Evolutionary conservation across 345 rosid species (phyloP).

Genomic region (Noccaea bulbosa): DNA sequence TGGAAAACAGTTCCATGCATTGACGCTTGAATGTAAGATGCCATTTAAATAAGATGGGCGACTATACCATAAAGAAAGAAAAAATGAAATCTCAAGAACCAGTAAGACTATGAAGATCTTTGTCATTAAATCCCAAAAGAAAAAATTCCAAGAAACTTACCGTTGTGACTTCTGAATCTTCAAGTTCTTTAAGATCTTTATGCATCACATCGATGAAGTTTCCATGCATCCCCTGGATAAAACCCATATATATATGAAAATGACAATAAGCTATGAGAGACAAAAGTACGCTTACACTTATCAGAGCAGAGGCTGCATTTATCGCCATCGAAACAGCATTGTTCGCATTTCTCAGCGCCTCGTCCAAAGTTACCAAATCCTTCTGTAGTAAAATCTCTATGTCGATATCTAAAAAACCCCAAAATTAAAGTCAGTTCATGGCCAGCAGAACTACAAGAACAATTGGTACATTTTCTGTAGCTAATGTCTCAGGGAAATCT

Average conservation of each 20-base stretch:
- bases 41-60: neutral
- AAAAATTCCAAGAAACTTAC: conserved; percentile 47
- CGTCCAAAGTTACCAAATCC: conserved; percentile 84
- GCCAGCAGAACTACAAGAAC: conserved; percentile 29
- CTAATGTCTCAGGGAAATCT: conserved; percentile 5
- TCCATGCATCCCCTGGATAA: conserved; percentile 61
- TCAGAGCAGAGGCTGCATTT: conserved; percentile 60
- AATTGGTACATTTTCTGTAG: conserved; percentile 1
- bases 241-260: conserved; percentile 27
- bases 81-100: neutral
- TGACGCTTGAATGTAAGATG: conserved; percentile 8
- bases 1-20: neutral
- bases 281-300: conserved; percentile 60
- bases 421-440: conserved; percentile 36
- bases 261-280: conserved; percentile 10
- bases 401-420: conserved; percentile 67
- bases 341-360: conserved; percentile 87
- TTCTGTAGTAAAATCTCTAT: conserved; percentile 77
- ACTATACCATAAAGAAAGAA: neutral
- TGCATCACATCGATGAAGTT: conserved; percentile 52
- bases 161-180: conserved; percentile 56
- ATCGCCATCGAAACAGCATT: conserved; percentile 81
- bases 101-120: conserved; percentile 6
- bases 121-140: conserved; percentile 1
- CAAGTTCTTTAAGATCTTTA: conserved; percentile 58